These are phyloP conservation scores for Pittosporum tobira DNA, from an alignment of 129 eudicot species.

Conservation along the genomic window DNA sequence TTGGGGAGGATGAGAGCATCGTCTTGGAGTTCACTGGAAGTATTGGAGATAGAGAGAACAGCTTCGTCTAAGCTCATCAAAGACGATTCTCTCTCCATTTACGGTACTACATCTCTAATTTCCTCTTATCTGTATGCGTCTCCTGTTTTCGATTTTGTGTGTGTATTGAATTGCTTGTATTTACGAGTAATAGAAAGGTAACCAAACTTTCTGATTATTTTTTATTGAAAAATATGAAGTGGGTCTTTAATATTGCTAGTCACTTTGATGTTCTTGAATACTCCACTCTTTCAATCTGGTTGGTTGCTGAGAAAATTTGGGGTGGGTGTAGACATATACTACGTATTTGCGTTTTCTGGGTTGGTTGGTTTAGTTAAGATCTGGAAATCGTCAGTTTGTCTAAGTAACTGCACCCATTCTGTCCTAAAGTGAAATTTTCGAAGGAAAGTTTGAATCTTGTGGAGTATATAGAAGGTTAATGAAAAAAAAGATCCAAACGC, in stretches of 20 bases:
- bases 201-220: not conserved
- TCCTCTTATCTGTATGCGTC: not conserved
- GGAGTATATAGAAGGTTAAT: no score
- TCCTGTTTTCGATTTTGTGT: not conserved
- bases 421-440: no score
- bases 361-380: no score
- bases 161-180: not conserved
- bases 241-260: not conserved
- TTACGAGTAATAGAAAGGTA: no score
- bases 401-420: no score
- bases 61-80: constrained; percentile 60
- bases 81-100: constrained; percentile 74
- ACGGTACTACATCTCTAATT: constrained; percentile 33
- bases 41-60: constrained; percentile 54
- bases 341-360: no score
- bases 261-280: not conserved
- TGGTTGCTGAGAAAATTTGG: no score
- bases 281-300: not conserved
- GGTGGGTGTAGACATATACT: no score
- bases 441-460: no score
- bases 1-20: constrained; percentile 60
- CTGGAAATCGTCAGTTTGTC: no score
- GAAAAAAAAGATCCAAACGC: no score
- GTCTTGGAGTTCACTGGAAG: constrained; percentile 45
- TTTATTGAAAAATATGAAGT: not conserved